Evolutionary conservation across 192 early-diverging fungal genomes (phyloP).

Genomic region (Coemansia sp.): DNA sequence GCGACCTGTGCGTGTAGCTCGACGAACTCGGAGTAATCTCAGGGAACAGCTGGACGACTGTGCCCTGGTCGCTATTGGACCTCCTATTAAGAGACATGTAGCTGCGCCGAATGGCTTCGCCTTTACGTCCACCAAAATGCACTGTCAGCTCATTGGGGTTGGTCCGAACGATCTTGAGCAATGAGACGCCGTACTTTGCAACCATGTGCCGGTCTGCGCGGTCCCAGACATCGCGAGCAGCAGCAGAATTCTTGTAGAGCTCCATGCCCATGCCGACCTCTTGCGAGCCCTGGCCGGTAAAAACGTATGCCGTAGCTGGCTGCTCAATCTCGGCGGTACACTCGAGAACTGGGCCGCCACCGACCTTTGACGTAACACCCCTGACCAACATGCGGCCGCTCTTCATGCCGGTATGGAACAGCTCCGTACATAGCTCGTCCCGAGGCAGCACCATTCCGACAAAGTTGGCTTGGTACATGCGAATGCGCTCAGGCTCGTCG

Average conservation of each 20-base stretch:
- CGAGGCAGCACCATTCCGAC: constrained; percentile 89
- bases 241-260: constrained; percentile 77
- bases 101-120: constrained; percentile 72
- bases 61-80: neutral
- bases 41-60: neutral
- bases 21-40: constrained; percentile 71
- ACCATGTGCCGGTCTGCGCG: constrained; percentile 86
- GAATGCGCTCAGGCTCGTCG: constrained; percentile 83
- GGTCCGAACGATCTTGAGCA: constrained; percentile 85
- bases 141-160: constrained; percentile 69
- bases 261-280: constrained; percentile 96
- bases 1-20: constrained; percentile 82
- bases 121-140: constrained; percentile 76
- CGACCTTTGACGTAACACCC: constrained; percentile 78
- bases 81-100: constrained; percentile 57
- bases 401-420: constrained; percentile 94
- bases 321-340: constrained; percentile 90
- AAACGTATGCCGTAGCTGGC: constrained; percentile 90
- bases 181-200: constrained; percentile 83
- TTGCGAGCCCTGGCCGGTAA: constrained; percentile 97
- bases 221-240: constrained; percentile 90
- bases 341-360: constrained; percentile 67
- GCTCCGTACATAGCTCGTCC: constrained; percentile 79
- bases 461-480: constrained; percentile 78
- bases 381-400: constrained; percentile 88